Conservation (phyloP, 1,284 basidiomycete species). For the Macrocystidia cucumis region DNA sequence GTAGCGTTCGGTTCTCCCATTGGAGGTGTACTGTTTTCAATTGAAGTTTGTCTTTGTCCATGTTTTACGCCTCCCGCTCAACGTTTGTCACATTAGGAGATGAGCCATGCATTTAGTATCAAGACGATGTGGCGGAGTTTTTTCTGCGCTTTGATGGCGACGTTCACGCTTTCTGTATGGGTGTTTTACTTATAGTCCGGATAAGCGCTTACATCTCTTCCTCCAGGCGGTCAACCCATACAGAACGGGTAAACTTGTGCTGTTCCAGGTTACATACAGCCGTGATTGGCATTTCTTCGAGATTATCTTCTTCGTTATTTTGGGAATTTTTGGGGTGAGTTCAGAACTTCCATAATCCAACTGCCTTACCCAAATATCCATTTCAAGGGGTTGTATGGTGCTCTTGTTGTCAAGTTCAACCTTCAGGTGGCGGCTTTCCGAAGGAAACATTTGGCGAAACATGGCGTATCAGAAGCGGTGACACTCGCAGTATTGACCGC, state of each 20-base stretch:
- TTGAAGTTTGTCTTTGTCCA: constrained; percentile 42
- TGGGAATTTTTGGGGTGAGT: constrained; percentile 91
- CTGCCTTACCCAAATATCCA: constrained; percentile 3
- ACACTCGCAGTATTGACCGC: constrained; percentile 85
- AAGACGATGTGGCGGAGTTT: constrained; percentile 99
- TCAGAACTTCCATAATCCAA: constrained; percentile 5
- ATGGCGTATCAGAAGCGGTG: constrained; percentile 88
- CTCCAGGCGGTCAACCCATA: constrained; percentile 94
- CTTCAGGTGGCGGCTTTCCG: constrained; percentile 93
- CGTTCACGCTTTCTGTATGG: constrained; percentile 88
- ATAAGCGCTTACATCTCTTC: constrained; percentile 4
- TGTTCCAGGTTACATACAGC: constrained; percentile 97
- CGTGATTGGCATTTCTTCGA: constrained; percentile 99
- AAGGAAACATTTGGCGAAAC: constrained; percentile 77
- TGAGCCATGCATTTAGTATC: constrained; percentile 95
- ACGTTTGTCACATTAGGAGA: constrained; percentile 79
- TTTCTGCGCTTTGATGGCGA: constrained; percentile 94
- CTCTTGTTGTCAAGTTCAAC: constrained; percentile 96
- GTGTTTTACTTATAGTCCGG: constrained; percentile 6
- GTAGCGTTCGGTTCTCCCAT: constrained; percentile 98
- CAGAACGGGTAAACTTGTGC: constrained; percentile 94
- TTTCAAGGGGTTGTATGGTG: constrained; percentile 88
- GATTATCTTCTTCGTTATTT: constrained; percentile 91
- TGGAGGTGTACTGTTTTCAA: constrained; percentile 93
- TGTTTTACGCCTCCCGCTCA: background rate